Evolutionary conservation across 768 basidiomycete species (phyloP).

Genomic region (Exsudoporus frostii): DNA sequence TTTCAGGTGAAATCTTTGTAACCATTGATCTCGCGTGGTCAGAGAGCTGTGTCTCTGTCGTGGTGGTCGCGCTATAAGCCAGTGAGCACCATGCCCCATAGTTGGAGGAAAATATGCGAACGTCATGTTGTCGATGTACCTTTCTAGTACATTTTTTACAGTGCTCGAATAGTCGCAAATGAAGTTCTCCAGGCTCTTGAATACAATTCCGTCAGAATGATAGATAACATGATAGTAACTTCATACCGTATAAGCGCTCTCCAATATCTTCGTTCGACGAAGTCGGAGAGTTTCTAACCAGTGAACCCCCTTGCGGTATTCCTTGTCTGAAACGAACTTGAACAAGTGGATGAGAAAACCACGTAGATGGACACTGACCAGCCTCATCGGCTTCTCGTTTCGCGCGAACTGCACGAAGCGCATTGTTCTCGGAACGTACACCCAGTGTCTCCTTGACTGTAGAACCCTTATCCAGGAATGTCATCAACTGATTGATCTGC

Average conservation of each 20-base stretch:
- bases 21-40: slow-evolving; percentile 60
- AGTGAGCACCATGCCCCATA: not conserved
- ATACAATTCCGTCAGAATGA: slow-evolving; percentile 11
- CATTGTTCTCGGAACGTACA: slow-evolving; percentile 55
- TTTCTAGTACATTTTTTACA: slow-evolving; percentile 61
- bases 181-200: slow-evolving; percentile 78
- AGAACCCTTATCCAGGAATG: slow-evolving; percentile 76
- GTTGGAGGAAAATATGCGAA: slow-evolving; percentile 9
- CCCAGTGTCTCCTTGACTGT: slow-evolving; percentile 58
- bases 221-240: not conserved
- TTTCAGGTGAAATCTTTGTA: slow-evolving; percentile 64
- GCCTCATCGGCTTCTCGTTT: slow-evolving; percentile 93
- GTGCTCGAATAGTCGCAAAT: slow-evolving; percentile 65
- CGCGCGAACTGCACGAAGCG: slow-evolving; percentile 72
- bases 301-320: slow-evolving; percentile 86
- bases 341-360: not conserved
- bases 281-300: slow-evolving; percentile 90
- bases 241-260: slow-evolving; percentile 74
- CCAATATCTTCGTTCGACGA: slow-evolving; percentile 75
- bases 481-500: slow-evolving; percentile 82
- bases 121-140: slow-evolving; percentile 81
- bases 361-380: slow-evolving; percentile 42
- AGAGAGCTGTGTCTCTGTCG: slow-evolving; percentile 73
- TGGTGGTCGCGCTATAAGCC: slow-evolving; percentile 62
- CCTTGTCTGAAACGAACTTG: slow-evolving; percentile 57